Base-by-base conservation (phyloP, 2,329 filamentous ascomycete species). In the Apiospora phragmitis region DNA sequence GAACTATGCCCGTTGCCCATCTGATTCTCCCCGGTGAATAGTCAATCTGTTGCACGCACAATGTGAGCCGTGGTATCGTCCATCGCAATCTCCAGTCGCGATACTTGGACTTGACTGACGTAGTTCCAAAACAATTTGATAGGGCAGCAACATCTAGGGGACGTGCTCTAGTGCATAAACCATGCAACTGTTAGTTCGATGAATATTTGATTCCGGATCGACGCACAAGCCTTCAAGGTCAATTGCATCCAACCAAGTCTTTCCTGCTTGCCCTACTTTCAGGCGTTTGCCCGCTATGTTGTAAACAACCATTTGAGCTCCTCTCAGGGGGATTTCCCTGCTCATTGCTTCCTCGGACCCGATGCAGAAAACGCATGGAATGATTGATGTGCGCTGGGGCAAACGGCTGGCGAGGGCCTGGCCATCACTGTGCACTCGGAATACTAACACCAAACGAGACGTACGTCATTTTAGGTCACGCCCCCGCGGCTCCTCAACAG, bases 401-500 rank as follows among this genome's bases (percentile, higher is more conserved):
- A 62, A 14, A 12, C 29, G 32, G 8, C n/a, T n/a, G 32, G 29
- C 5, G 51, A 59, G 38, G 51, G 29, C 26, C 29, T 26, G 7
- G 29, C 29, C 29, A 35, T 21, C 51, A 59, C 29, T 35, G 51
- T n/a, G 18, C 51, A 11, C 55, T 62, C 32, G 55, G 55, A n/a
- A 11, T 62, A 38, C 55, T 38, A n/a, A 38, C 32, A n/a, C 32
- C 32, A 62, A 62, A 38, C 32, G 9, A 38, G 55, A 62, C 21
- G 55, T 62, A 62, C 55, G 55, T 62, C 55, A 62, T 62, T 62
- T 62, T 62, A 62, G 55, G 55, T n/a, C 55, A 62, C 29, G 55
- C 32, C 55, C 55, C n/a, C n/a, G n/a, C 55, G 29, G 51, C 51
- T 35, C 51, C 29, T n/a, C 55, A 62, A 24, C 32, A 62, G 55